Base-by-base conservation (phyloP, 2,329 filamentous ascomycete genomes). In the Hysterium pulicare region DNA sequence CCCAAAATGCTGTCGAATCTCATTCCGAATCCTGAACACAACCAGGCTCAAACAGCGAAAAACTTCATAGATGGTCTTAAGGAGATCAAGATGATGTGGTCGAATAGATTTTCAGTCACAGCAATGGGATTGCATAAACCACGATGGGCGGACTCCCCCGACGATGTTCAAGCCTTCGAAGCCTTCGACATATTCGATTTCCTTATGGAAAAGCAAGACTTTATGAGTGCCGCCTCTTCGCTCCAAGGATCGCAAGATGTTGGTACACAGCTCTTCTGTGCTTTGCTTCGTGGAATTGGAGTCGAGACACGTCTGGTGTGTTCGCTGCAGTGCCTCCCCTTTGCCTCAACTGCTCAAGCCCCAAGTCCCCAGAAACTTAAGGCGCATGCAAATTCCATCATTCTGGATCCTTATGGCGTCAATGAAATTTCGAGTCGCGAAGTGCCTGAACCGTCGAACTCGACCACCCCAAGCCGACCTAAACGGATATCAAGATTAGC, bases 211-310 rank as follows among this genome's bases (percentile, higher is more conserved):
- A 83, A 78, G 45, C 69, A 75, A 0, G 88, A 94, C 50, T 97
- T 97, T 55, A 74, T 77, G 3, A 73, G 75, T 28, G 83, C 86
- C 22, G 88, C 90, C 0, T 76, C 72, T 46, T 78, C 70, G 4
- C 67, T 95, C 15, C 73, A 82, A 50, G 94, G 91, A 0, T 97
- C 91, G 7, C 81, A 90, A 50, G 93, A 98, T 63, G 76, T 94
- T 8, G 93, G 90, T 1, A 87, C 89, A 2, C 90, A 97, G 62
- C 66, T 98, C 0, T 95, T 94, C 57, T 97, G 93, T 63, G 86
- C 90, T 2, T 68, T 97, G 23, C 74, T 98, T 3, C 83, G 93
- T 15, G 80, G 82, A n/a, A 81, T 78, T n/a, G 90, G 88, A 2
- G 81, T 97, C 5, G 82, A 89, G 49, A 77, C 87, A 4, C 79